A percentile compares a stretch with the other conserved stretches of the same genome.
Conservation (phyloP, 768 basidiomycete genomes). For the Suillus decipiens region DNA sequence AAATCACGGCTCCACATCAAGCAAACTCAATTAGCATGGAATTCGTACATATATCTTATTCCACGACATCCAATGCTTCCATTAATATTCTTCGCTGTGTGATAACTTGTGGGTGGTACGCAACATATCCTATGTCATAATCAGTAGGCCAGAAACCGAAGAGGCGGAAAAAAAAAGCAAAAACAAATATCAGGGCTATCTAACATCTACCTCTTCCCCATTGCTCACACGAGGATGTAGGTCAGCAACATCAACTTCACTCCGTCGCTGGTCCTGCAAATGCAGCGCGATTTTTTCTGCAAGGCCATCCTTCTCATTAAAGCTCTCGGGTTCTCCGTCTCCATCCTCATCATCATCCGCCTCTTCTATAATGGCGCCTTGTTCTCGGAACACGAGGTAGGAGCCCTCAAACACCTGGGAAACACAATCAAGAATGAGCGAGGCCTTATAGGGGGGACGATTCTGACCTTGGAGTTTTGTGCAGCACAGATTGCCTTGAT, state of each 20-base stretch:
- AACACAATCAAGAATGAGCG: not conserved
- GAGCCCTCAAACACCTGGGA: constrained; percentile 57
- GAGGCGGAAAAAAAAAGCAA: not conserved
- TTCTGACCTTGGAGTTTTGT: constrained; percentile 69
- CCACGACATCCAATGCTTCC: not conserved
- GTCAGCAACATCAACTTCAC: not conserved
- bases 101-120: not conserved
- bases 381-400: constrained; percentile 58
- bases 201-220: not conserved
- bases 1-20: not conserved
- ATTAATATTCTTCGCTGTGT: not conserved
- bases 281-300: constrained; percentile 41
- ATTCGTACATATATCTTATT: not conserved
- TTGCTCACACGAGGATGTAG: not conserved
- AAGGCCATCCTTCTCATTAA: constrained; percentile 49
- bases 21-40: not conserved
- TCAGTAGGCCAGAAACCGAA: not conserved
- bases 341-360: constrained; percentile 45
- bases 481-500: constrained; percentile 77
- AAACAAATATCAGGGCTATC: not conserved
- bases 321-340: constrained; percentile 20
- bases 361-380: constrained; percentile 71
- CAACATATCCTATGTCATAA: not conserved
- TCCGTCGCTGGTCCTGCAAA: constrained; percentile 7
- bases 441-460: constrained; percentile 1